These are phyloP conservation scores for Goniomonas avonlea DNA, from an alignment of 78 protist species.

Conservation along the genomic window DNA sequence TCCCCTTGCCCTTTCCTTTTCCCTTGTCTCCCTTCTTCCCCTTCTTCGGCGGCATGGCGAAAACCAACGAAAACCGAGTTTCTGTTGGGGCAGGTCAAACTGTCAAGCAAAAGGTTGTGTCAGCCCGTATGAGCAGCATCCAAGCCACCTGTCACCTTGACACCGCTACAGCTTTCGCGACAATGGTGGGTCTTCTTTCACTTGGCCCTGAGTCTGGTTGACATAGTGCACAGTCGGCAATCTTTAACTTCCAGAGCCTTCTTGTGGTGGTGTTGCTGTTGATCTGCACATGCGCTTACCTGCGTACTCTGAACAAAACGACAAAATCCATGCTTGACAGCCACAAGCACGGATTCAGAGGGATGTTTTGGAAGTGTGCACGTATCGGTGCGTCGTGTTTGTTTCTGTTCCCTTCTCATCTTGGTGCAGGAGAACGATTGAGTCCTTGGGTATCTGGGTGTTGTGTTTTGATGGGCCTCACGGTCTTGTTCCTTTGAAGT, in stretches of 20 bases:
- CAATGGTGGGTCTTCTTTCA: too few relatives aligned
- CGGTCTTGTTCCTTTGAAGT: constrained; percentile 8
- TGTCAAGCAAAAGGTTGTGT: too few relatives aligned
- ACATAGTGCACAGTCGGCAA: constrained; percentile 37
- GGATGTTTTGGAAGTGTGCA: constrained; percentile 4
- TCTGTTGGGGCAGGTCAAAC: too few relatives aligned
- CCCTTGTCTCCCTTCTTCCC: constrained; percentile 14
- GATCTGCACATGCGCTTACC: constrained; percentile 22
- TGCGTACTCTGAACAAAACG: background rate
- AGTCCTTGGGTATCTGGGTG: background rate
- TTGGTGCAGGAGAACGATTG: constrained; percentile 10
- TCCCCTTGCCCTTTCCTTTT: background rate
- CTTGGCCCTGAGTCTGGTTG: too few relatives aligned
- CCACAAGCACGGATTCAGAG: background rate
- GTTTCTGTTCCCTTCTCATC: too few relatives aligned
- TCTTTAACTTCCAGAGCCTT: constrained; percentile 13
- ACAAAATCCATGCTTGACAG: background rate
- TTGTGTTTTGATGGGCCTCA: background rate
- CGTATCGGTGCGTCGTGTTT: too few relatives aligned
- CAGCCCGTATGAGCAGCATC: too few relatives aligned
- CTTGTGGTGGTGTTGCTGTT: constrained; percentile 2
- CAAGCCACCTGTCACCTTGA: too few relatives aligned
- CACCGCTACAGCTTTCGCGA: too few relatives aligned
- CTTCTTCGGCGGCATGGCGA: too few relatives aligned
- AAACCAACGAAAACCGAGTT: too few relatives aligned